Percentiles rank a stretch among this genome's conserved stretches.
Conservation (phyloP, 306 rosid genomes). For the Rosa multiflora region DNA sequence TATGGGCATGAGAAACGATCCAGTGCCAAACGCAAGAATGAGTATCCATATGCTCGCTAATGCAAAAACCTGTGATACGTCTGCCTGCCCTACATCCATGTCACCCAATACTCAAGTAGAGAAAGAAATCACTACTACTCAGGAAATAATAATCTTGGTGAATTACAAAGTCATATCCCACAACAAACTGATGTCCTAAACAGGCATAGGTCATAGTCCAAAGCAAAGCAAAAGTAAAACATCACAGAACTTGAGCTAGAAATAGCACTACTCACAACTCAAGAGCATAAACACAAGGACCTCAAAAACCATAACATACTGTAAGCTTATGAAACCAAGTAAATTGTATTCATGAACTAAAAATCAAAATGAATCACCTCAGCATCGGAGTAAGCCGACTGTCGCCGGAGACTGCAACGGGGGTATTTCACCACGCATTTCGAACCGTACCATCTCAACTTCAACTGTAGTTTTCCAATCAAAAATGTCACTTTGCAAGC, state of each 20-base stretch:
- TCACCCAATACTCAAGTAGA: constrained; percentile 61
- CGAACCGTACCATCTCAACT: constrained; percentile 77
- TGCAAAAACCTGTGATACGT: constrained; percentile 76
- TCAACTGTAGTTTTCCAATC: constrained; percentile 42
- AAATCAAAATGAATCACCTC: constrained; percentile 55
- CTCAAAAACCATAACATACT: background rate
- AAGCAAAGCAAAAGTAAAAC: background rate
- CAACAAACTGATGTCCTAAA: background rate
- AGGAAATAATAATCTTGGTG: background rate
- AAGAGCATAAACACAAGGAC: background rate
- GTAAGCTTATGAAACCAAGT: background rate
- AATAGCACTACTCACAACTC: background rate
- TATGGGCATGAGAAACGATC: constrained; percentile 63
- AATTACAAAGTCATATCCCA: background rate
- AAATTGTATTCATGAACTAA: background rate
- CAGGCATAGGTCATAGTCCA: background rate
- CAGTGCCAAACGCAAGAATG: constrained; percentile 70
- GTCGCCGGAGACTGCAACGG: constrained; percentile 84
- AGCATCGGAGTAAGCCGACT: constrained; percentile 81
- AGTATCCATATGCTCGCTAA: constrained; percentile 79
- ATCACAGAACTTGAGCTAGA: background rate
- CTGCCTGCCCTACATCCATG: constrained; percentile 99
- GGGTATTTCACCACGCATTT: constrained; percentile 83
- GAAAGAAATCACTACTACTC: background rate
- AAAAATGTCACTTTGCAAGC: background rate